Evolutionary conservation across 371 early-diverging fungal genomes (phyloP).

Genomic region (Conidiobolus incongruus): DNA sequence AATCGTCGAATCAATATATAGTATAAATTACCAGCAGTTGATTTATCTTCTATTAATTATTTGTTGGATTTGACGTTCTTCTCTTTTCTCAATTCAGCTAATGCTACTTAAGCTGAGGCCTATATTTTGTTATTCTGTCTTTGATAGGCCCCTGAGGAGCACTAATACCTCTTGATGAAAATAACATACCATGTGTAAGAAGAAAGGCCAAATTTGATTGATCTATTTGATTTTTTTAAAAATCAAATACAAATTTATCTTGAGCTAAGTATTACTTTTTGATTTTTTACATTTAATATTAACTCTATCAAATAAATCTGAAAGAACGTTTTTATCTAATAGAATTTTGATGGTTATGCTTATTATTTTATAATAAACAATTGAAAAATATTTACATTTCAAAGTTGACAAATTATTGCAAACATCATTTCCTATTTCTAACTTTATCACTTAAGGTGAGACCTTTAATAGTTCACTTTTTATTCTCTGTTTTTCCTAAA

Average conservation of each 20-base stretch:
- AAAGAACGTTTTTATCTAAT: no score
- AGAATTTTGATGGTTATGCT: no score
- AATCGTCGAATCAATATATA: no score
- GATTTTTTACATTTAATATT: no score
- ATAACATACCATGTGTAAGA: slow-evolving; percentile 61
- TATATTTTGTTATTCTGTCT: slow-evolving; percentile 8
- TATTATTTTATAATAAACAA: no score
- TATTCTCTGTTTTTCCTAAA: not conserved
- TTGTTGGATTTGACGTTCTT: slow-evolving; percentile 30
- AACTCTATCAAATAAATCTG: no score
- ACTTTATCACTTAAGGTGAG: not conserved
- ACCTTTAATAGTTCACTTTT: slow-evolving; percentile 1
- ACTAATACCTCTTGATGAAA: slow-evolving; percentile 47
- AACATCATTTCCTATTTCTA: not conserved
- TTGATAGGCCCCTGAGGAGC: slow-evolving; percentile 36
- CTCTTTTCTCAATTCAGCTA: slow-evolving; percentile 47
- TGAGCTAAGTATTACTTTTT: no score
- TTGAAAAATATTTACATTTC: slow-evolving; percentile 1
- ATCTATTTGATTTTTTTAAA: no score
- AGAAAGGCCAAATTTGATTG: slow-evolving; percentile 26
- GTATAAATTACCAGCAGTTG: not conserved
- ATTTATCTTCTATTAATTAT: slow-evolving; percentile 37
- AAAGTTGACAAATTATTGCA: slow-evolving; percentile 2
- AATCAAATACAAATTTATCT: no score
- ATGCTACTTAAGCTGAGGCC: slow-evolving; percentile 44